A percentile compares a stretch with the other conserved stretches of the same genome.
Evolutionary conservation across 768 basidiomycete species (phyloP).

Genomic region (Russula foetens): DNA sequence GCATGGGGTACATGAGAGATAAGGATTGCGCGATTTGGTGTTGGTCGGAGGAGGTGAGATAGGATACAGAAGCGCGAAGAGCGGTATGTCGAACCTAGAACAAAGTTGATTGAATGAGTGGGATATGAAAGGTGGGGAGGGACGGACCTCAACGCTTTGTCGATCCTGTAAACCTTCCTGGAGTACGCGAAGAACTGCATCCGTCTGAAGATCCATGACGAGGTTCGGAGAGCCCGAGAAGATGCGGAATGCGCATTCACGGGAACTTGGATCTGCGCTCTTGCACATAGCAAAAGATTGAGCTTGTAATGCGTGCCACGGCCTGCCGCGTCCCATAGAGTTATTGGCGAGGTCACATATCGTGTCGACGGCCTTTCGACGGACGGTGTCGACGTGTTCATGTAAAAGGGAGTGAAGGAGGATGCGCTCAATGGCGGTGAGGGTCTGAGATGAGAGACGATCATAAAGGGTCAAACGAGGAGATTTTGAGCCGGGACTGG

Average conservation of each 20-base stretch:
- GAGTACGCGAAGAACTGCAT: slow-evolving; percentile 58
- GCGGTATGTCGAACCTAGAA: slow-evolving; percentile 64
- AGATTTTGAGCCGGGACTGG: slow-evolving; percentile 27
- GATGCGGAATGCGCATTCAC: slow-evolving; percentile 50
- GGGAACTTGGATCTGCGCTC: slow-evolving; percentile 22
- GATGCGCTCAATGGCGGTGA: slow-evolving; percentile 62
- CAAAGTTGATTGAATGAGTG: not conserved
- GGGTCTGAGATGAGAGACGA: slow-evolving; percentile 57
- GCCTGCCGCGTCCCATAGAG: slow-evolving; percentile 64
- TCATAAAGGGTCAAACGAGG: slow-evolving; percentile 64
- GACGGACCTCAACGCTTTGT: slow-evolving; percentile 53
- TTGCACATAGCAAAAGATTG: slow-evolving; percentile 63
- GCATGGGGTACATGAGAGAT: slow-evolving; percentile 59
- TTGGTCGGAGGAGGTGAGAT: slow-evolving; percentile 53
- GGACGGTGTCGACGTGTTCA: slow-evolving; percentile 49
- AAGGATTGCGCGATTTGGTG: slow-evolving; percentile 54
- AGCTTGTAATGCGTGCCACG: slow-evolving; percentile 75
- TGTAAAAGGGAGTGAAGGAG: slow-evolving; percentile 61
- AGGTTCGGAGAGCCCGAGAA: slow-evolving; percentile 71
- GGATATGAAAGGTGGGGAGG: not conserved
- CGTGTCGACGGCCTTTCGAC: slow-evolving; percentile 67
- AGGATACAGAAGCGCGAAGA: slow-evolving; percentile 60
- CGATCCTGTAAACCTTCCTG: slow-evolving; percentile 60
- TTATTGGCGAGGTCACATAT: slow-evolving; percentile 69
- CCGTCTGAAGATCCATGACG: slow-evolving; percentile 67